Base-by-base conservation (phyloP, 495 filamentous ascomycete genomes). In the Usnea hakonensis region DNA sequence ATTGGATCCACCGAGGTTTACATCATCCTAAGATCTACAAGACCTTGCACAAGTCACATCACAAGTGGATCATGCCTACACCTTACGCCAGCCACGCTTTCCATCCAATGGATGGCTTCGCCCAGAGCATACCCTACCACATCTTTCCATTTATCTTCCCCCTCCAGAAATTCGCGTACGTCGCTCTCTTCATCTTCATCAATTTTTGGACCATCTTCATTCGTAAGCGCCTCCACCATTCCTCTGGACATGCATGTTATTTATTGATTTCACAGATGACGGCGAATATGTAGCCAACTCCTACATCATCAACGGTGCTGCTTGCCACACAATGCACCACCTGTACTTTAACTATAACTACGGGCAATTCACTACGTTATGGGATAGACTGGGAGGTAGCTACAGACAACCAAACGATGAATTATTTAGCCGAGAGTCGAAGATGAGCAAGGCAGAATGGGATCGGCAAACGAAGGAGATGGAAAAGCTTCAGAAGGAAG, bases 321-420 rank as follows among this genome's bases (percentile, higher is more conserved):
- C 93, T 38, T 97, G 93, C 78, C 93, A 97, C 75, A 93, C 90
- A 16, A 89, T 91, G 88, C 91, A 97, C 73, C 93, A 97, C 72
- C 76, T 95, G n/a, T 95, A 95, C 75, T 97, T 97, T 84, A 95
- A 95, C 78, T 96, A 91, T 82, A 97, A 96, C 78, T 97, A 96
- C 66, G 93, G 94, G 62, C 93, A 97, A 72, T 97, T 91, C 77
- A 95, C 90, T 5, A 97, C 94, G 7, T 76, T 96, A 37, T 97
- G 92, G 92, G 93, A 97, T 70, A 85, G 94, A 55, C 70, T 97
- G 38, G 90, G 90, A 63, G 88, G 88, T 55, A 94, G 87, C 75
- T 97, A 96, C 78, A 81, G 91, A 62, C 82, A 87, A 76, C 93
- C 93, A 13, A 95, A 95, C 65, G 83, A 85, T 62, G 90, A 90